Conservation (phyloP, 257 asterid species). For the Ocimum tenuiflorum region DNA sequence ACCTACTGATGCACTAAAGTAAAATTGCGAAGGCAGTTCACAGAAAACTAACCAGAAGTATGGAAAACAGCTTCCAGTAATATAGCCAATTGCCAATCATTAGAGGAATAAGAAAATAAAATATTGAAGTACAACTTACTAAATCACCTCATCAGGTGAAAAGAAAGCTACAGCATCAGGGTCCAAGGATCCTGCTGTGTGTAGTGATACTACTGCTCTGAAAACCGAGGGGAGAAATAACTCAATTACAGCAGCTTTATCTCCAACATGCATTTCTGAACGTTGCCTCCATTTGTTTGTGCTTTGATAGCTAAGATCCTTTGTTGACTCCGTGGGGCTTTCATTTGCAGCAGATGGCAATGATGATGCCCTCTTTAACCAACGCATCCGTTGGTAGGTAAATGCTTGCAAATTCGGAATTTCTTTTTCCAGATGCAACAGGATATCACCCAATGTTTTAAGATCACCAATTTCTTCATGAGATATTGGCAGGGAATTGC, state of each 20-base stretch:
- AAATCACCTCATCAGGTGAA: slow-evolving; percentile 84
- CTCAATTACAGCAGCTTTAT: slow-evolving; percentile 74
- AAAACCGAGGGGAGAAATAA: slow-evolving; percentile 62
- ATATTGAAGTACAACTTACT: slow-evolving; percentile 6
- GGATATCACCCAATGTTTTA: slow-evolving; percentile 55
- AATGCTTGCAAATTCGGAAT: slow-evolving; percentile 55
- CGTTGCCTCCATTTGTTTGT: slow-evolving; percentile 52
- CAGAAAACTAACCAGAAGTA: neutral
- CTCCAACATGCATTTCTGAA: slow-evolving; percentile 40
- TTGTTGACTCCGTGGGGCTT: slow-evolving; percentile 41
- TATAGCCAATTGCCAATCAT: slow-evolving; percentile 10
- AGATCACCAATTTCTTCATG: slow-evolving; percentile 48
- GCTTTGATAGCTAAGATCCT: slow-evolving; percentile 51
- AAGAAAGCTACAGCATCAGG: slow-evolving; percentile 88
- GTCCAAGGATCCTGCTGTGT: slow-evolving; percentile 77
- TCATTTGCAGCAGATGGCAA: slow-evolving; percentile 52
- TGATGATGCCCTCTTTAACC: slow-evolving; percentile 76
- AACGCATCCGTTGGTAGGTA: slow-evolving; percentile 72
- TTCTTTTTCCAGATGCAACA: slow-evolving; percentile 60
- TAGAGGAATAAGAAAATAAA: neutral
- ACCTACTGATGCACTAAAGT: neutral
- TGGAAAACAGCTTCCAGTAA: neutral
- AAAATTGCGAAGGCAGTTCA: slow-evolving; percentile 1
- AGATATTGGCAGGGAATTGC: slow-evolving; percentile 36
- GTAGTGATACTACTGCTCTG: slow-evolving; percentile 76